A percentile compares a stretch with the other conserved stretches of the same genome.
Evolutionary conservation across 352 stramenopile genomes (phyloP).

Genomic region (Phytophthora crassamura): DNA sequence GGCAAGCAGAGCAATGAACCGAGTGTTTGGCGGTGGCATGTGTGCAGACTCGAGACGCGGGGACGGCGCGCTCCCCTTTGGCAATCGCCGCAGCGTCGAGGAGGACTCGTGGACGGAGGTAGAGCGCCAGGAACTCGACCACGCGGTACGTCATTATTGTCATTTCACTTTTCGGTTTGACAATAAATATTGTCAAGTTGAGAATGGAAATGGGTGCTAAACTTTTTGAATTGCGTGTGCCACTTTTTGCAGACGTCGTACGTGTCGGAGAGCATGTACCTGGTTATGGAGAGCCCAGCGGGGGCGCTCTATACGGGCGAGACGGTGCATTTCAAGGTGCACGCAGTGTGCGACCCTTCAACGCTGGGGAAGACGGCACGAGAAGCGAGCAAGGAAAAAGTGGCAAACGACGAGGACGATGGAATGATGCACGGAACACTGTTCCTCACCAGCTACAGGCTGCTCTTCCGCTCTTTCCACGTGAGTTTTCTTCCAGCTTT

Average conservation of each 20-base stretch:
- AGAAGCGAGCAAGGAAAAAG: slow-evolving; percentile 28
- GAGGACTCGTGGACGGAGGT: slow-evolving; percentile 89
- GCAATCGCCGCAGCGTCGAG: slow-evolving; percentile 44
- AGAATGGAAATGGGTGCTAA: background rate
- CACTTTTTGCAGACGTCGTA: slow-evolving; percentile 61
- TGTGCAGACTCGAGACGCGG: slow-evolving; percentile 5
- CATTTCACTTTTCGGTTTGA: slow-evolving; percentile 5
- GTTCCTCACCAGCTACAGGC: slow-evolving; percentile 74
- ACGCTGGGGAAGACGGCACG: slow-evolving; percentile 44
- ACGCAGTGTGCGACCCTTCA: slow-evolving; percentile 73
- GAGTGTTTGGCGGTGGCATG: slow-evolving; percentile 15
- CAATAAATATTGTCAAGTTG: slow-evolving; percentile 8
- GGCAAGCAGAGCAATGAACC: slow-evolving; percentile 9
- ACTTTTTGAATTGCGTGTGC: background rate
- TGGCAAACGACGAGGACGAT: slow-evolving; percentile 8
- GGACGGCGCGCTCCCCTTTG: slow-evolving; percentile 12
- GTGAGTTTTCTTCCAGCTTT: slow-evolving; percentile 32
- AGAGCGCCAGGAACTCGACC: slow-evolving; percentile 79
- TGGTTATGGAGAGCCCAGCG: slow-evolving; percentile 74
- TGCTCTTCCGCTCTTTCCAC: slow-evolving; percentile 82
- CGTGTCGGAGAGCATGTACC: slow-evolving; percentile 83
- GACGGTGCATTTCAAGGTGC: slow-evolving; percentile 74
- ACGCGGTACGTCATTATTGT: slow-evolving; percentile 51
- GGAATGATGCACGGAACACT: slow-evolving; percentile 67
- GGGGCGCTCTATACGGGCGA: slow-evolving; percentile 67